A percentile compares a stretch with the other conserved stretches of the same genome.
Evolutionary conservation across 2,329 filamentous ascomycete genomes (phyloP).

Genomic region (Colletotrichum scovillei): DNA sequence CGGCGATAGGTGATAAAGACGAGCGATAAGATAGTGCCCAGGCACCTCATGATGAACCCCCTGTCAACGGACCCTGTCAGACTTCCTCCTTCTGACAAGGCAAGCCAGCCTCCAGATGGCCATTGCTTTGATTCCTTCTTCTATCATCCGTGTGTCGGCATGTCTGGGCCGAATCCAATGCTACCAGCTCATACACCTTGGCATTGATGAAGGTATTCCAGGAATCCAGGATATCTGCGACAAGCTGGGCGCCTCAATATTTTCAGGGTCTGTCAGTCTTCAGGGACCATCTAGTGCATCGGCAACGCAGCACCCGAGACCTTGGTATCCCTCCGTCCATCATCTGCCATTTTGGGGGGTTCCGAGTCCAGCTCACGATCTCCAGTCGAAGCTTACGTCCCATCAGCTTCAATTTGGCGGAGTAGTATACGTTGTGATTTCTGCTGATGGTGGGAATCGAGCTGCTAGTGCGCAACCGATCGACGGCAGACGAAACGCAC

Average conservation of each 20-base stretch:
- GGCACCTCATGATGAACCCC: not conserved
- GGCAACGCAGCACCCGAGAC: not conserved
- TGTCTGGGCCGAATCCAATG: not conserved
- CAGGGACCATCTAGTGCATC: not conserved
- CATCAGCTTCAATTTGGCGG: not conserved
- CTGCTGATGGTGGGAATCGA: not conserved
- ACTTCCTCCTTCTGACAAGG: not conserved
- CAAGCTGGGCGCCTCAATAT: not conserved
- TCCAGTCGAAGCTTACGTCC: not conserved
- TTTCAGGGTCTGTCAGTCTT: not conserved
- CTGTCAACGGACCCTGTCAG: not conserved
- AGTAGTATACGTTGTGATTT: not conserved
- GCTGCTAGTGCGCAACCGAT: conserved; percentile 25
- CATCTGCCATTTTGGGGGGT: not conserved
- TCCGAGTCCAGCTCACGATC: conserved; percentile 1
- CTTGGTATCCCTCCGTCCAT: not conserved
- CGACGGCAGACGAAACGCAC: conserved; percentile 27
- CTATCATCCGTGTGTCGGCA: conserved; percentile 9
- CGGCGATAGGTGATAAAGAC: conserved; percentile 7
- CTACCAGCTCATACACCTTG: conserved; percentile 1
- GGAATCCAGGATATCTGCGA: not conserved
- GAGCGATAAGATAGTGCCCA: conserved; percentile 1
- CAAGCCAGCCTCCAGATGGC: conserved; percentile 1
- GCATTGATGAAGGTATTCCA: conserved; percentile 6
- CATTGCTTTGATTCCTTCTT: not conserved